Evolutionary conservation across 768 basidiomycete genomes (phyloP).

Genomic region (Trametes coccinea): DNA sequence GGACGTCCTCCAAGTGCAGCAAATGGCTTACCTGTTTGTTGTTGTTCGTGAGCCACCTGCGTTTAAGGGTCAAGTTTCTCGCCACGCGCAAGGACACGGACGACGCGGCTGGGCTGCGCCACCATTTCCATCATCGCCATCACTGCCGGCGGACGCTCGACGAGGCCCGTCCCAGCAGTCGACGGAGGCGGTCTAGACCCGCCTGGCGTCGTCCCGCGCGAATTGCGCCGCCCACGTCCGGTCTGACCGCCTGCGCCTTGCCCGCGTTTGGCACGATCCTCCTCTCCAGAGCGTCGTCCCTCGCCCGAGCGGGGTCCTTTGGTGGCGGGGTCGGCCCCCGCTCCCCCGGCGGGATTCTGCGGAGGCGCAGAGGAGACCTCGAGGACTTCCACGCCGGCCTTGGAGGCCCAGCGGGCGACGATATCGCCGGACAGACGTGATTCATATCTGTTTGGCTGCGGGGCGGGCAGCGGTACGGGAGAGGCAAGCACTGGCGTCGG

Average conservation of each 20-base stretch:
- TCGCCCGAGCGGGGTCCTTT: slow-evolving; percentile 26
- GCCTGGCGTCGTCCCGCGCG: slow-evolving; percentile 16
- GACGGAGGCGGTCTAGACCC: slow-evolving; percentile 15
- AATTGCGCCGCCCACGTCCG: slow-evolving; percentile 27
- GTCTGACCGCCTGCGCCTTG: background rate
- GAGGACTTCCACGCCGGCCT: slow-evolving; percentile 58
- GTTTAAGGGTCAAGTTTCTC: slow-evolving; percentile 70
- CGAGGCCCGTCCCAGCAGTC: slow-evolving; percentile 42
- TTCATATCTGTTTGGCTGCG: slow-evolving; percentile 59
- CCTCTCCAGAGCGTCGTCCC: slow-evolving; percentile 31
- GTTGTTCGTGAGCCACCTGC: background rate
- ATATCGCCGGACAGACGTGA: slow-evolving; percentile 63
- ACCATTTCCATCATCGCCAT: slow-evolving; percentile 83
- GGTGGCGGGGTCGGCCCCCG: background rate
- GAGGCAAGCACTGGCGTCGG: slow-evolving; percentile 32
- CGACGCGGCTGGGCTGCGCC: slow-evolving; percentile 70
- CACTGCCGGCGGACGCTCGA: slow-evolving; percentile 76
- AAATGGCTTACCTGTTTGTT: background rate
- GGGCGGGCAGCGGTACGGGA: slow-evolving; percentile 69
- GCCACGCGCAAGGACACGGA: slow-evolving; percentile 79
- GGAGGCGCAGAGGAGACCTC: slow-evolving; percentile 47
- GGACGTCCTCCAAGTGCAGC: background rate
- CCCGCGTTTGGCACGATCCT: slow-evolving; percentile 29
- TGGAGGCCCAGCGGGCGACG: slow-evolving; percentile 66
- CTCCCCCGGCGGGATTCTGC: slow-evolving; percentile 3